These are phyloP conservation scores for Pseudogymnoascus sp. DNA, from an alignment of 2,329 filamentous ascomycete genomes.

Conservation along the genomic window DNA sequence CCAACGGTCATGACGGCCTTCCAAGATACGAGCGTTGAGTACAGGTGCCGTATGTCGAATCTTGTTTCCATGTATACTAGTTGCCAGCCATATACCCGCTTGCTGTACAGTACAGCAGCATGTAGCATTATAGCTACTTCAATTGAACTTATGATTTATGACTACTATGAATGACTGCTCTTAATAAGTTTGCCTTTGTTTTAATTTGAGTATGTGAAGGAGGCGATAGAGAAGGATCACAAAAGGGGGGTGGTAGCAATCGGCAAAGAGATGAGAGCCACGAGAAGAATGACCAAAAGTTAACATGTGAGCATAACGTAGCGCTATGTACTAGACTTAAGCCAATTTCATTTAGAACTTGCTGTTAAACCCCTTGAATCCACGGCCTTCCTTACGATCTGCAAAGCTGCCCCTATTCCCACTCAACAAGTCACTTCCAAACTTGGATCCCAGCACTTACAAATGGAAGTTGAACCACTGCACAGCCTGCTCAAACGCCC, in stretches of 20 bases:
- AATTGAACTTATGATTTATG: constrained; percentile 4
- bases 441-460: constrained; percentile 3
- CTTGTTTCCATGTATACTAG: constrained; percentile 8
- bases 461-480: constrained; percentile 63
- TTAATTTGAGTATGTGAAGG: not conserved
- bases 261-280: not conserved
- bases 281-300: not conserved
- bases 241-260: not conserved
- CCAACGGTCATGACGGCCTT: constrained; percentile 22
- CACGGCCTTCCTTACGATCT: not conserved
- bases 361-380: not conserved
- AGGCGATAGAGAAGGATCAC: not conserved
- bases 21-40: constrained; percentile 28
- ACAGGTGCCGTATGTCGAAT: not conserved
- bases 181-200: not conserved
- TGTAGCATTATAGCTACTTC: not conserved
- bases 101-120: not conserved
- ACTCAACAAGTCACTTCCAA: constrained; percentile 3
- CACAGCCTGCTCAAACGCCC: constrained; percentile 71
- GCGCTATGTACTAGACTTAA: not conserved
- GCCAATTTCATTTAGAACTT: not conserved
- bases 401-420: not conserved
- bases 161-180: not conserved
- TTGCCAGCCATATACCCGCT: constrained; percentile 7
- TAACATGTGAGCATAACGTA: not conserved